Conservation (phyloP, 2,329 filamentous ascomycete species). For the Aspergillus calidoustus region DNA sequence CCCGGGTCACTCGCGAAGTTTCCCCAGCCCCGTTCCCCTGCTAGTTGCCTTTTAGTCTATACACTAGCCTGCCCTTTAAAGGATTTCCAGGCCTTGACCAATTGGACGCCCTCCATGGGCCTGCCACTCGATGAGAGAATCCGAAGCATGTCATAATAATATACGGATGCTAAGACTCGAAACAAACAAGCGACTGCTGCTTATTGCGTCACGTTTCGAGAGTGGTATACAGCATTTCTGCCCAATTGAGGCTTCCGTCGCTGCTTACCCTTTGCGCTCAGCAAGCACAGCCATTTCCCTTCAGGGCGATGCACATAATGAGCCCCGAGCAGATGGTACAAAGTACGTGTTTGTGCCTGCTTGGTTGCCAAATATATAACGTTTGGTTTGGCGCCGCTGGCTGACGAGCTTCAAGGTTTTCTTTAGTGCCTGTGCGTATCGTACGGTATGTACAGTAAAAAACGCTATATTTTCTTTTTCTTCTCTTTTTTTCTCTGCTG, state of each 20-base stretch:
- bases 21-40: slow-evolving; percentile 24
- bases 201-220: slow-evolving; percentile 5
- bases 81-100: slow-evolving; percentile 4
- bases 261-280: background rate
- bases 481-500: slow-evolving; percentile 19
- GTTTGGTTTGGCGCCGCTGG: background rate
- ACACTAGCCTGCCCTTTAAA: slow-evolving; percentile 18
- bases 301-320: slow-evolving; percentile 4
- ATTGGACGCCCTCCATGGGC: slow-evolving; percentile 1
- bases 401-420: background rate
- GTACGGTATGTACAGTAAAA: slow-evolving; percentile 11
- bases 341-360: slow-evolving; percentile 14
- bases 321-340: slow-evolving; percentile 4
- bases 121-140: slow-evolving; percentile 9
- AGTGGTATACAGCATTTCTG: slow-evolving; percentile 1
- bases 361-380: background rate
- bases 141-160: slow-evolving; percentile 13
- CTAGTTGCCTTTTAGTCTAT: slow-evolving; percentile 24
- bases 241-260: slow-evolving; percentile 8
- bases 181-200: slow-evolving; percentile 7
- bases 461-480: slow-evolving; percentile 14
- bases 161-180: slow-evolving; percentile 9
- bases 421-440: background rate
- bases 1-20: slow-evolving; percentile 22
- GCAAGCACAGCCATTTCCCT: slow-evolving; percentile 12